Evolutionary conservation across 306 rosid species (phyloP).

Genomic region (Vigna angularis): DNA sequence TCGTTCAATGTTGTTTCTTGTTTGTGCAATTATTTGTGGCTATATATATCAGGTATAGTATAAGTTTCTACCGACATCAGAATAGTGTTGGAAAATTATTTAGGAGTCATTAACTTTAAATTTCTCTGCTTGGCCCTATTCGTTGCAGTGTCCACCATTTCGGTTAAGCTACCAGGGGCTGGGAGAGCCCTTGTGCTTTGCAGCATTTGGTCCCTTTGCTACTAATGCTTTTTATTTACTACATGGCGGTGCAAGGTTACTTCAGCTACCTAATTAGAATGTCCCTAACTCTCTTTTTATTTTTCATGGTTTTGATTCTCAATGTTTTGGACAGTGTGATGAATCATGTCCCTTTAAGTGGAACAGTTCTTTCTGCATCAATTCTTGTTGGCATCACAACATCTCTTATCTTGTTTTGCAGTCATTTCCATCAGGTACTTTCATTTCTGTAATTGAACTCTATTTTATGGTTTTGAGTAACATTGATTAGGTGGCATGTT

Average conservation of each 20-base stretch:
- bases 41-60: conserved; percentile 88
- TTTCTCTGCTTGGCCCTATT: conserved; percentile 12
- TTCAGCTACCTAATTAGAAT: conserved; percentile 24
- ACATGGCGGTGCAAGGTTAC: conserved; percentile 76
- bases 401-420: conserved; percentile 84
- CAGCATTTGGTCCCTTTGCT: conserved; percentile 94
- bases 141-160: conserved; percentile 91
- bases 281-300: conserved; percentile 12
- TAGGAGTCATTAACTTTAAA: conserved; percentile 21
- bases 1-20: conserved; percentile 68
- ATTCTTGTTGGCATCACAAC: conserved; percentile 88
- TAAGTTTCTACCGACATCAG: conserved; percentile 11
- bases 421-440: conserved; percentile 92
- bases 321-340: conserved; percentile 56
- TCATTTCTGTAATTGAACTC: conserved; percentile 14
- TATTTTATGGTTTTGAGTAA: conserved; percentile 18
- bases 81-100: conserved; percentile 19
- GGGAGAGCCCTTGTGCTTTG: conserved; percentile 94
- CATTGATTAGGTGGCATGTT: conserved; percentile 38
- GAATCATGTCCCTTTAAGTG: conserved; percentile 57
- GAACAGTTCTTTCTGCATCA: conserved; percentile 74
- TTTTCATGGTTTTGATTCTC: conserved; percentile 41
- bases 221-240: conserved; percentile 84
- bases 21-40: conserved; percentile 76
- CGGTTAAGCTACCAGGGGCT: conserved; percentile 87